Evolutionary conservation across 106 monocot species (phyloP).

Genomic region (Dendrobium chrysotoxum): DNA sequence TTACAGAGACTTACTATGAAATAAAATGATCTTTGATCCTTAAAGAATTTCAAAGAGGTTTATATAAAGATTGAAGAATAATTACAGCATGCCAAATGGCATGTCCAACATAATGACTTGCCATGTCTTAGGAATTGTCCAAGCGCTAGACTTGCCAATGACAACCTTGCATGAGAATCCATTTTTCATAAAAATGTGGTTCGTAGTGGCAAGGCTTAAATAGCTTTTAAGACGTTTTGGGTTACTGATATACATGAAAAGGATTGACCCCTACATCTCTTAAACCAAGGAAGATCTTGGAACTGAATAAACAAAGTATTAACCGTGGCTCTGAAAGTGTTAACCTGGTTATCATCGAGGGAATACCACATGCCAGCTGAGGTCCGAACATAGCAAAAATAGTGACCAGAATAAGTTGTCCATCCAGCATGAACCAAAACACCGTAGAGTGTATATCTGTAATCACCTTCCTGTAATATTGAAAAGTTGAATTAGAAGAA

Average conservation of each 20-base stretch:
- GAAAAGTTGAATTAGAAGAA: neutral
- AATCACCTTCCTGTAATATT: conserved; percentile 32
- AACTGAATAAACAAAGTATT: neutral
- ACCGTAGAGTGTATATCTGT: conserved; percentile 65
- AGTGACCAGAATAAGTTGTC: conserved; percentile 69
- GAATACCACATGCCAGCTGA: conserved; percentile 66
- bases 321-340: neutral
- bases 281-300: neutral
- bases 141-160: too few relatives aligned
- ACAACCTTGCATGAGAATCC: neutral
- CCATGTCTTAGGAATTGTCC: too few relatives aligned
- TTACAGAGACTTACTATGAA: too few relatives aligned
- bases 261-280: neutral
- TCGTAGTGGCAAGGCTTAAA: neutral
- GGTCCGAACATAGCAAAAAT: conserved; percentile 73
- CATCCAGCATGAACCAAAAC: conserved; percentile 74
- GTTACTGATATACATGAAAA: neutral
- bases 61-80: neutral
- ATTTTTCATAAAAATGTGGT: neutral
- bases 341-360: conserved; percentile 72
- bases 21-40: too few relatives aligned
- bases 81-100: neutral
- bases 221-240: neutral
- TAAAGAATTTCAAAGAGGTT: neutral
- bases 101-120: neutral